Percentiles rank a stretch among this genome's conserved stretches.
Conservation (phyloP, 768 basidiomycete genomes). For the Cystobasidium ongulense region DNA sequence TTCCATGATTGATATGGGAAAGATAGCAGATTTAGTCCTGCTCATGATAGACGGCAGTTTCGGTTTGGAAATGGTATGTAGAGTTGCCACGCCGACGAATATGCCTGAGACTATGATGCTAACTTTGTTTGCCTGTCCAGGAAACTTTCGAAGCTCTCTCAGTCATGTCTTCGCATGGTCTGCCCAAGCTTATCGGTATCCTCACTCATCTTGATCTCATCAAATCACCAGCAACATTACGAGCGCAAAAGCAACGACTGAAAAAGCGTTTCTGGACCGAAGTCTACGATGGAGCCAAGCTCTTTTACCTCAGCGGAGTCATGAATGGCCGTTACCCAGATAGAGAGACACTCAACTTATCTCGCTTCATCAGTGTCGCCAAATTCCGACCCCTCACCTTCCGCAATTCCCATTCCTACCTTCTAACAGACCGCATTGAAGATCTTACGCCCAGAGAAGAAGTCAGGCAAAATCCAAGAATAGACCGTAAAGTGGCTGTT, state of each 20-base stretch:
- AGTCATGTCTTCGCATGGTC: conserved; percentile 90
- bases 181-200: conserved; percentile 95
- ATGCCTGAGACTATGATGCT: not conserved
- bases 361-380: conserved; percentile 89
- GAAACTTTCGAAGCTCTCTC: conserved; percentile 99
- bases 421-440: conserved; percentile 87
- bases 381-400: conserved; percentile 97
- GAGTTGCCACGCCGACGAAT: not conserved
- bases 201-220: conserved; percentile 95
- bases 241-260: conserved; percentile 80
- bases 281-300: conserved; percentile 95
- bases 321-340: conserved; percentile 97
- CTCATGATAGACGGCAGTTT: conserved; percentile 97
- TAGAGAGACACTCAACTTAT: conserved; percentile 88
- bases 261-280: conserved; percentile 99
- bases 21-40: conserved; percentile 89
- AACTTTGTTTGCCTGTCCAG: conserved; percentile 48
- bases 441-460: conserved; percentile 84
- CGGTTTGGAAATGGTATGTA: conserved; percentile 88
- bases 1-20: conserved; percentile 96
- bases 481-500: conserved; percentile 83
- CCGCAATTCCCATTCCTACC: conserved; percentile 87
- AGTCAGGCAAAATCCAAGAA: conserved; percentile 71
- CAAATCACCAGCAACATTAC: conserved; percentile 77
- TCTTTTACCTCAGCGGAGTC: conserved; percentile 94